Percentiles rank a stretch among this genome's conserved stretches.
Evolutionary conservation across 805 yeast species (phyloP).

Genomic region (Yamadazyma kitorensis): DNA sequence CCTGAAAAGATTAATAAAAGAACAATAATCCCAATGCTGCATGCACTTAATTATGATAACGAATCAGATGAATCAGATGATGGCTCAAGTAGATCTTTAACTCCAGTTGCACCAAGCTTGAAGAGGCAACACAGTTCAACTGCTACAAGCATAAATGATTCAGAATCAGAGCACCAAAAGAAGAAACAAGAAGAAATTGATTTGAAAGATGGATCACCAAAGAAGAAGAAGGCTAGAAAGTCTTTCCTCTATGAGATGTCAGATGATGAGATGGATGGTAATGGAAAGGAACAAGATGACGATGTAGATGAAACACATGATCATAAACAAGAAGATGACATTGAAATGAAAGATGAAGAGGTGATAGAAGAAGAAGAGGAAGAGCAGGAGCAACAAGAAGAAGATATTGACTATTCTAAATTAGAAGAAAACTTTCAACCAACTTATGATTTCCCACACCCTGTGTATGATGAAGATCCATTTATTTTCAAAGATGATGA

Average conservation of each 20-base stretch:
- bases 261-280: constrained; percentile 20
- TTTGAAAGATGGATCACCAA: too few species aligned
- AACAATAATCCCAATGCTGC: constrained; percentile 49
- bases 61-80: constrained; percentile 36
- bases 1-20: constrained; percentile 16
- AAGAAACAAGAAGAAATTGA: too few species aligned
- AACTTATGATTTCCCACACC: constrained; percentile 45
- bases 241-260: constrained; percentile 37
- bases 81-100: constrained; percentile 33
- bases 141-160: constrained; percentile 16
- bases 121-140: constrained; percentile 31
- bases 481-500: constrained; percentile 18
- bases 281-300: constrained; percentile 22
- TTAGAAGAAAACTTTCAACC: constrained; percentile 48
- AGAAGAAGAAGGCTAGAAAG: constrained; percentile 14
- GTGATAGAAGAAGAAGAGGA: constrained; percentile 21
- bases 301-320: constrained; percentile 2
- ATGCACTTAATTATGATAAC: constrained; percentile 46
- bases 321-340: constrained; percentile 18
- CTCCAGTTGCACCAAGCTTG: constrained; percentile 26
- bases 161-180: constrained; percentile 26
- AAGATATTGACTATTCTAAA: constrained; percentile 24
- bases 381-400: constrained; percentile 15
- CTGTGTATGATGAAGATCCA: constrained; percentile 50
- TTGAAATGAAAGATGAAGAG: constrained; percentile 11